Evolutionary conservation across 2,329 filamentous ascomycete species (phyloP).

Genomic region (Ophiostoma novo-ulmi): DNA sequence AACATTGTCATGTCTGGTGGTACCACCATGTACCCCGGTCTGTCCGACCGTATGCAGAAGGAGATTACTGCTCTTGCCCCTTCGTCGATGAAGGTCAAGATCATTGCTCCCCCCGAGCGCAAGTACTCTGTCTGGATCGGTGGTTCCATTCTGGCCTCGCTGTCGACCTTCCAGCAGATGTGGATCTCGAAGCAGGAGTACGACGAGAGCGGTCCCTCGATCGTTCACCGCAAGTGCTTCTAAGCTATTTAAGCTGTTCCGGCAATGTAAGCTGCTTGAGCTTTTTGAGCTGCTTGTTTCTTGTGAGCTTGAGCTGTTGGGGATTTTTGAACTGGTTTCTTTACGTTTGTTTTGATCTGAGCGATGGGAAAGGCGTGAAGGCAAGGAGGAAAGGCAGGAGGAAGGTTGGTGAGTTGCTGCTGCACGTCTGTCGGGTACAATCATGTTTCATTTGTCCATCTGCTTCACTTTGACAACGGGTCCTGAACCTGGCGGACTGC

Average conservation of each 20-base stretch:
- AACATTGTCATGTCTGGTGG: constrained; percentile 99
- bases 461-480: not conserved
- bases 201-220: constrained; percentile 98
- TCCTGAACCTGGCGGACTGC: not conserved
- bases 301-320: constrained; percentile 9
- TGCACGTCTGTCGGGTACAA: not conserved
- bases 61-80: constrained; percentile 99
- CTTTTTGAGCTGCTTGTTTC: constrained; percentile 11
- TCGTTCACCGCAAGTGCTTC: constrained; percentile 99
- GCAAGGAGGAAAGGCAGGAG: constrained; percentile 15
- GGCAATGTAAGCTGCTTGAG: not conserved
- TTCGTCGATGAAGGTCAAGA: constrained; percentile 99
- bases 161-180: constrained; percentile 99
- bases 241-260: constrained; percentile 52
- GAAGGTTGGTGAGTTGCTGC: constrained; percentile 12
- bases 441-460: too few relatives aligned
- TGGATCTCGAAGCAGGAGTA: constrained; percentile 99
- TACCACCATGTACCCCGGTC: constrained; percentile 99
- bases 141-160: constrained; percentile 98
- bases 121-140: constrained; percentile 99
- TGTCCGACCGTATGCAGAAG: constrained; percentile 99
- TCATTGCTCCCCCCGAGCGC: constrained; percentile 98
- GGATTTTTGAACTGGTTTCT: constrained; percentile 14
- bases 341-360: constrained; percentile 15
- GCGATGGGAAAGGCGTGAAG: constrained; percentile 15